Base-by-base conservation (phyloP, 768 basidiomycete species). In the Hericium alpestre region DNA sequence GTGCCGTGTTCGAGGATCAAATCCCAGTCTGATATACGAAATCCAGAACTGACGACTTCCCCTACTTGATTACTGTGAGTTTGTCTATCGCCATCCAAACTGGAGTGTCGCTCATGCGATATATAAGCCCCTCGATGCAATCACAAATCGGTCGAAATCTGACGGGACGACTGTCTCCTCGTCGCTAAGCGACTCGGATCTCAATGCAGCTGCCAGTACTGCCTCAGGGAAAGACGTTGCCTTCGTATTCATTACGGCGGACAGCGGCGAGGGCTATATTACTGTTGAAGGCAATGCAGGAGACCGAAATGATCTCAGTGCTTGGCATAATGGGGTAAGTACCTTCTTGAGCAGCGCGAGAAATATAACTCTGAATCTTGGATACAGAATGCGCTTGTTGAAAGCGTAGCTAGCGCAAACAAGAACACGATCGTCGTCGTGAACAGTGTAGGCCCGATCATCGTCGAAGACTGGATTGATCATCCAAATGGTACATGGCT, bases 201-300 rank as follows among this genome's bases (percentile, higher is more conserved):
- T 56, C 13, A 43, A 16, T 10, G 22, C 57, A 13, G 54, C 54
- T n/a, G 54, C 54, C 3, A 27, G 9, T 13, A 57, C 51, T 5
- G 66, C 66, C 5, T 37, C 59, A 10, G 57, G 64, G 41, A 76
- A 78, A 59, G 81, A 82, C 18, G 84, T 83, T 8, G 85, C 85
- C 0, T 73, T 93, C 22, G 89, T 93, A 3, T 90, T 91, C 68
- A 73, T 91, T 60, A 80, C 81, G 53, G 76, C 87, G 0, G 84
- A 92, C 65, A 88, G 87, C 4, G 91, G 90, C n/a, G 90, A 93
- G 69, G 79, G 73, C 10, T 87, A 86, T 64, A 83, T 88, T 59
- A 81, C 79, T 12, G 83, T 87, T 18, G 86, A 87, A 58, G 85
- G 83, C 6, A 90, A 88, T 61, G 74, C 74, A 43, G 87, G 87